Conservation (phyloP, 108 stramenopile genomes). For the Discostella stelligeroides region DNA sequence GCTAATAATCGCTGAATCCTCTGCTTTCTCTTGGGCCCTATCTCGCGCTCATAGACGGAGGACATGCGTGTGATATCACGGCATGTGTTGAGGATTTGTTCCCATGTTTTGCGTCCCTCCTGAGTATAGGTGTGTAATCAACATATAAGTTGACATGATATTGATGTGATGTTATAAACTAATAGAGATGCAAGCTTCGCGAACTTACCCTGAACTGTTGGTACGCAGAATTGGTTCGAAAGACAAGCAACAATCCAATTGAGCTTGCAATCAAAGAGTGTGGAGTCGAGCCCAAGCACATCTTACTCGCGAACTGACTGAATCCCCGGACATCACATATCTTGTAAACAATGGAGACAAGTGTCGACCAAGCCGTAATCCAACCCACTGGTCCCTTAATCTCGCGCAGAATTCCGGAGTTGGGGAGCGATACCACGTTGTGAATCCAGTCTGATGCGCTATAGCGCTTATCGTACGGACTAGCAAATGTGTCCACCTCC, state of each 20-base stretch:
- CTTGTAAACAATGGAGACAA: constrained; percentile 50
- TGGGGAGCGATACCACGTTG: constrained; percentile 65
- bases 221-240: constrained; percentile 82
- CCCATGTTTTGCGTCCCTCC: constrained; percentile 92
- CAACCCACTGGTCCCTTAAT: constrained; percentile 53
- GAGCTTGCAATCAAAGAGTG: constrained; percentile 72
- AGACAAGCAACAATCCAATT: constrained; percentile 76
- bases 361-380: constrained; percentile 47
- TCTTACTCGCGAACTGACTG: constrained; percentile 31
- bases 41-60: constrained; percentile 62
- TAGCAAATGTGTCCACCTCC: constrained; percentile 39
- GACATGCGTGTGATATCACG: constrained; percentile 81
- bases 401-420: constrained; percentile 56
- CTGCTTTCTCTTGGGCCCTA: constrained; percentile 54
- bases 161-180: not conserved
- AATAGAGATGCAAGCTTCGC: not conserved
- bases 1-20: constrained; percentile 61
- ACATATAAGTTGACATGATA: not conserved
- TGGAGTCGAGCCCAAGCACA: constrained; percentile 62
- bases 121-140: constrained; percentile 16
- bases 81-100: constrained; percentile 61
- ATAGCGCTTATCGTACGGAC: constrained; percentile 55
- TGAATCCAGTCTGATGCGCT: constrained; percentile 73
- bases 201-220: constrained; percentile 60
- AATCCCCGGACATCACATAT: constrained; percentile 13